Conservation (phyloP, 2,329 filamentous ascomycete genomes). For the Hypoxylon sp. region DNA sequence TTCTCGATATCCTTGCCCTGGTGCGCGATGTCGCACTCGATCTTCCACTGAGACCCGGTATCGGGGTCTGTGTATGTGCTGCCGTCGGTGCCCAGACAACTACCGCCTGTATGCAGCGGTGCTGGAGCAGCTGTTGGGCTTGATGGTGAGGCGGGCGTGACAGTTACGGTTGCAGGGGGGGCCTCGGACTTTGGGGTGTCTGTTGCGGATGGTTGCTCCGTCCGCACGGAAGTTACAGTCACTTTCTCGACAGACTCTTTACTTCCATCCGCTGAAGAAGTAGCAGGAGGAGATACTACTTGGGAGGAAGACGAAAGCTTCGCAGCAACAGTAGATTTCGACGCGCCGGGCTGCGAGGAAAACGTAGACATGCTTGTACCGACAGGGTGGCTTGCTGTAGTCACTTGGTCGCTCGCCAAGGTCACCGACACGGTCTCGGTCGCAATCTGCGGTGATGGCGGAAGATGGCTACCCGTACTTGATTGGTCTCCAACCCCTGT, state of each 20-base stretch:
- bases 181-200: constrained; percentile 11
- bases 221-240: constrained; percentile 14
- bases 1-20: constrained; percentile 45
- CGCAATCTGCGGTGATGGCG: constrained; percentile 10
- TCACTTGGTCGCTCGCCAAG: constrained; percentile 17
- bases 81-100: constrained; percentile 42
- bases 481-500: constrained; percentile 19
- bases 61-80: constrained; percentile 44
- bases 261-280: constrained; percentile 4
- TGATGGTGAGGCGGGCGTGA: constrained; percentile 2
- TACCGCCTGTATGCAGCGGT: constrained; percentile 1
- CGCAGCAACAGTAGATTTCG: background rate
- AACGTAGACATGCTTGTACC: background rate
- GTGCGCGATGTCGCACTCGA: constrained; percentile 44
- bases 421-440: constrained; percentile 35
- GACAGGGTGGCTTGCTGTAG: constrained; percentile 3
- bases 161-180: constrained; percentile 5
- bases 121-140: constrained; percentile 5
- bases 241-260: constrained; percentile 10
- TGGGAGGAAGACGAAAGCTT: background rate
- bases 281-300: background rate
- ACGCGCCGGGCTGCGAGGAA: background rate
- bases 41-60: constrained; percentile 36
- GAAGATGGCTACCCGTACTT: constrained; percentile 41
- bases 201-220: constrained; percentile 21